Evolutionary conservation across 1,284 basidiomycete genomes (phyloP).

Genomic region (Melampsora abietis-canadensis): DNA sequence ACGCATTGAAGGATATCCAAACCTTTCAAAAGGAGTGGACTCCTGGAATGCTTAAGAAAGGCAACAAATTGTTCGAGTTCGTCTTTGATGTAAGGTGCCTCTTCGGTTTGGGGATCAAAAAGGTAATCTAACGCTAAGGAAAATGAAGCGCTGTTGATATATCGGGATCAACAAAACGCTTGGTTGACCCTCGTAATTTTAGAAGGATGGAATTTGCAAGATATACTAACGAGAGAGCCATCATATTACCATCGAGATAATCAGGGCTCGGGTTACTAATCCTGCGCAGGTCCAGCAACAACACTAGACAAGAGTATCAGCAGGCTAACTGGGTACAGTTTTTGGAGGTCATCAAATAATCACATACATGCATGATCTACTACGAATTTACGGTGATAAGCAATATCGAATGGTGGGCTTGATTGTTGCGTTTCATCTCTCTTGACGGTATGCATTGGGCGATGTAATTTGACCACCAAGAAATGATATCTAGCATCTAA

Average conservation of each 20-base stretch:
- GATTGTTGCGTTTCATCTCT: constrained; percentile 5
- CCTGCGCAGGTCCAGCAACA: constrained; percentile 23
- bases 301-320: neutral
- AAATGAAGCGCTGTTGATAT: constrained; percentile 25
- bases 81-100: constrained; percentile 26
- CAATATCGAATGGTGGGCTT: constrained; percentile 13
- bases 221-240: constrained; percentile 29
- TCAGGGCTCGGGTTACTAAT: constrained; percentile 31
- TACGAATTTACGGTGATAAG: constrained; percentile 34
- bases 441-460: constrained; percentile 31
- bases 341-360: neutral
- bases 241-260: constrained; percentile 32
- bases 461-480: constrained; percentile 31
- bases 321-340: neutral
- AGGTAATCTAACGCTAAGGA: constrained; percentile 42
- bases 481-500: constrained; percentile 40
- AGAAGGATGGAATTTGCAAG: neutral
- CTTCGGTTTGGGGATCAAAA: constrained; percentile 25
- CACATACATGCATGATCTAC: constrained; percentile 40
- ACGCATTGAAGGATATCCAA: constrained; percentile 32
- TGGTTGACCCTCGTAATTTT: neutral
- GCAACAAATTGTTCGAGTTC: constrained; percentile 29
- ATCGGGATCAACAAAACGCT: neutral
- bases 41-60: constrained; percentile 18
- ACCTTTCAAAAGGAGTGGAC: constrained; percentile 24